Percentiles rank a stretch among this genome's conserved stretches.
Evolutionary conservation across 179 eudicot genomes (phyloP).

Genomic region (Corrigiola litoralis): DNA sequence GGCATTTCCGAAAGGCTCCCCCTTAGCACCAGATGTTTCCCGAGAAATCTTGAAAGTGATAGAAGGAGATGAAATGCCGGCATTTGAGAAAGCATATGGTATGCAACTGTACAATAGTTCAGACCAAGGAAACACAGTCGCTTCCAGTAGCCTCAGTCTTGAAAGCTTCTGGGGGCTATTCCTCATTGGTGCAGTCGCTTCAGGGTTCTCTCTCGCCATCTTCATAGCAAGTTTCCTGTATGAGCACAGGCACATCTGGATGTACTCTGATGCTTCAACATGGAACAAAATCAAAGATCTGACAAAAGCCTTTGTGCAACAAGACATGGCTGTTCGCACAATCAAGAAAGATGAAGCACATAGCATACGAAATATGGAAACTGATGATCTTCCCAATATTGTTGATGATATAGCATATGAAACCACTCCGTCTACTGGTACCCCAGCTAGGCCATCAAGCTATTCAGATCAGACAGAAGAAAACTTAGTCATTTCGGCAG

Average conservation of each 20-base stretch:
- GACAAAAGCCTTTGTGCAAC: slow-evolving; percentile 7
- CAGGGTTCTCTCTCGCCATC: slow-evolving; percentile 21
- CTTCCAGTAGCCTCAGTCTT: slow-evolving; percentile 33
- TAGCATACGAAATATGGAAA: not conserved
- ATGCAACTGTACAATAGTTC: slow-evolving; percentile 1
- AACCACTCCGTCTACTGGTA: not conserved
- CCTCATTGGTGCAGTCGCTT: slow-evolving; percentile 26
- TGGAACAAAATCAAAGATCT: slow-evolving; percentile 4
- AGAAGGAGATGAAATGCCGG: slow-evolving; percentile 27
- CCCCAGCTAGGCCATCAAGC: slow-evolving; percentile 15
- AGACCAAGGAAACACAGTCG: slow-evolving; percentile 5
- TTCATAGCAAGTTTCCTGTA: slow-evolving; percentile 19
- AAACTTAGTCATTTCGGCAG: not conserved
- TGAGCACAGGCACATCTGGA: slow-evolving; percentile 22
- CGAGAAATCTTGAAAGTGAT: slow-evolving; percentile 32
- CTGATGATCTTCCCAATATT: not conserved
- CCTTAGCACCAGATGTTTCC: slow-evolving; percentile 41
- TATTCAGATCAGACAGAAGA: slow-evolving; percentile 9
- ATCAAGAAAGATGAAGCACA: slow-evolving; percentile 9
- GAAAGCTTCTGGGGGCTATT: slow-evolving; percentile 48
- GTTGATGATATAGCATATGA: slow-evolving; percentile 1
- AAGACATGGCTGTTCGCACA: slow-evolving; percentile 17
- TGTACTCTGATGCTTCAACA: slow-evolving; percentile 11
- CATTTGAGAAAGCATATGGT: slow-evolving; percentile 24
- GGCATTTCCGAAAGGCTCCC: slow-evolving; percentile 59